A percentile compares a stretch with the other conserved stretches of the same genome.
Evolutionary conservation across 805 yeast genomes (phyloP).

Genomic region (Kodamaea kaohsiungensis): DNA sequence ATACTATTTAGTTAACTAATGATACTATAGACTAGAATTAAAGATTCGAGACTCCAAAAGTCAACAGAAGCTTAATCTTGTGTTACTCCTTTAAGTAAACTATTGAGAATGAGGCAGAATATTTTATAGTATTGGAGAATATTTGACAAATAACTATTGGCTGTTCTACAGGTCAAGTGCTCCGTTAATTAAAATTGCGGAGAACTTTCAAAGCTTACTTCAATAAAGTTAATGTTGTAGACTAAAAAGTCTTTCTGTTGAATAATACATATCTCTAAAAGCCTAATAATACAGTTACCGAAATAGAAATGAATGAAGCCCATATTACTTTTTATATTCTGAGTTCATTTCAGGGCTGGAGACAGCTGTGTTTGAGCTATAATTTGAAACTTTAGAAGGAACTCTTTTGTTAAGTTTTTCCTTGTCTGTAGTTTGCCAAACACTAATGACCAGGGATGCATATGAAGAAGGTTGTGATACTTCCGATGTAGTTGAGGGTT

Average conservation of each 20-base stretch:
- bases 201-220: no score
- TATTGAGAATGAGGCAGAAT: no score
- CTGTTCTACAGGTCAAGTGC: no score
- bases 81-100: no score
- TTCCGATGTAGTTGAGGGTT: neutral
- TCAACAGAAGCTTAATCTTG: no score
- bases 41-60: no score
- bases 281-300: neutral
- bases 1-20: no score
- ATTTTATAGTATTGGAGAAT: no score
- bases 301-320: neutral
- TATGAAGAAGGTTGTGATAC: slow-evolving; percentile 14
- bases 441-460: slow-evolving; percentile 22
- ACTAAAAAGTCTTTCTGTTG: neutral
- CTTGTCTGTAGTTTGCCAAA: slow-evolving; percentile 4
- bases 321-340: neutral
- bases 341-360: neutral
- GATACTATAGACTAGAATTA: no score
- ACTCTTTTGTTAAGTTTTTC: neutral
- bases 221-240: no score
- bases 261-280: neutral
- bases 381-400: neutral
- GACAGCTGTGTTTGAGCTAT: neutral
- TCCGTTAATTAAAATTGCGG: no score
- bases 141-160: no score